phyloP scores from a whole-genome alignment of 148 eudicot species.

The Heliosperma pusillum region DNA sequence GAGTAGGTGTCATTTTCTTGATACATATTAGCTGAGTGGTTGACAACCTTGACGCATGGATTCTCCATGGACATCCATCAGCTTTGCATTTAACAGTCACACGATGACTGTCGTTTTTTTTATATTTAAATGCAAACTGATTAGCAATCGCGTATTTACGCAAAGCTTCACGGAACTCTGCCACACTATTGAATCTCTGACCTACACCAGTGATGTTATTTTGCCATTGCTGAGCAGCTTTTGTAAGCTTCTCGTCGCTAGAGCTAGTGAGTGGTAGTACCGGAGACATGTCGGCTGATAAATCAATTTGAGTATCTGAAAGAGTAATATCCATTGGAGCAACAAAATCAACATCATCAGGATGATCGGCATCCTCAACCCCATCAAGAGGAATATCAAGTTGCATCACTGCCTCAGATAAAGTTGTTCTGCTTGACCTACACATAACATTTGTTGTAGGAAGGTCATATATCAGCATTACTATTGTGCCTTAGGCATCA shows the following conservation, averaged over 20 bases:
- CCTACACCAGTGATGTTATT: slow-evolving; percentile 88
- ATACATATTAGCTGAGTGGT: slow-evolving; percentile 87
- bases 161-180: slow-evolving; percentile 82
- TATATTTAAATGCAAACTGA: slow-evolving; percentile 84
- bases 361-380: slow-evolving; percentile 54
- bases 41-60: slow-evolving; percentile 90
- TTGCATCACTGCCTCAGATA: slow-evolving; percentile 60
- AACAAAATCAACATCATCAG: slow-evolving; percentile 45
- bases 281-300: slow-evolving; percentile 38
- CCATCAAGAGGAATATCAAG: slow-evolving; percentile 51
- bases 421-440: slow-evolving; percentile 88
- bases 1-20: slow-evolving; percentile 79
- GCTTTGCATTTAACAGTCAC: slow-evolving; percentile 96
- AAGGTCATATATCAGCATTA: not conserved
- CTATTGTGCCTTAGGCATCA: not conserved
- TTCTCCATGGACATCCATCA: slow-evolving; percentile 96
- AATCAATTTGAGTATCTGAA: slow-evolving; percentile 39
- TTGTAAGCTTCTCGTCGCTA: slow-evolving; percentile 60
- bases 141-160: slow-evolving; percentile 83
- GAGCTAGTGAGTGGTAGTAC: slow-evolving; percentile 32
- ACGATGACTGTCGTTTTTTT: slow-evolving; percentile 93
- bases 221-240: slow-evolving; percentile 87
- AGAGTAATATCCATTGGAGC: slow-evolving; percentile 50
- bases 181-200: slow-evolving; percentile 82
- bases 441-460: slow-evolving; percentile 24